phyloP scores from a whole-genome alignment of 73 alveolate species.

The Diophrys sp. region DNA sequence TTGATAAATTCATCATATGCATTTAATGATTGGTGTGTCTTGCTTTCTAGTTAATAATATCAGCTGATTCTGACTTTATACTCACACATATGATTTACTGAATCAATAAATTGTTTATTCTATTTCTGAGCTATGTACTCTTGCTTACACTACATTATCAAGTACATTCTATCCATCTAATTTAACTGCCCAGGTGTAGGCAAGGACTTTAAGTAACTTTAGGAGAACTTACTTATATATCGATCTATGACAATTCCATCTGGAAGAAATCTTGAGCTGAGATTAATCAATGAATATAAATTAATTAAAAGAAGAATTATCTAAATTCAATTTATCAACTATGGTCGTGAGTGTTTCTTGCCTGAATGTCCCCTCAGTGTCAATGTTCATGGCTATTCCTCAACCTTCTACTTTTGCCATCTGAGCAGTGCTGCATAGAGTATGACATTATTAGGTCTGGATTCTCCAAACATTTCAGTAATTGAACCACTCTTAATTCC shows the following conservation, averaged over 20 bases:
- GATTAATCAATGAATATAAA: too few relatives aligned
- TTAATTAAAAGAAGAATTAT: too few relatives aligned
- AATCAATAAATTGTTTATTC: conserved; percentile 77
- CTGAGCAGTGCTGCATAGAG: conserved; percentile 91
- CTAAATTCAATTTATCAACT: conserved; percentile 88
- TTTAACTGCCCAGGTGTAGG: too few relatives aligned
- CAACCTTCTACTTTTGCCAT: conserved; percentile 89
- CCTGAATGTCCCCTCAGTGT: conserved; percentile 97
- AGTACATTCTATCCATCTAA: conserved; percentile 91
- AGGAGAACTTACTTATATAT: too few relatives aligned
- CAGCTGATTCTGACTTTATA: too few relatives aligned
- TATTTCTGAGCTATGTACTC: conserved; percentile 98
- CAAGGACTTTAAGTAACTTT: too few relatives aligned
- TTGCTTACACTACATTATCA: conserved; percentile 96
- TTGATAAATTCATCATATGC: too few relatives aligned
- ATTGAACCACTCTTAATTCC: conserved; percentile 94
- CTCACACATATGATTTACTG: conserved; percentile 93
- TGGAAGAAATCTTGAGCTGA: conserved; percentile 71
- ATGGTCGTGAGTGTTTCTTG: conserved; percentile 92
- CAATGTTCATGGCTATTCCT: conserved; percentile 95
- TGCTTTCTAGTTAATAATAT: too few relatives aligned
- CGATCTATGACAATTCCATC: conserved; percentile 85
- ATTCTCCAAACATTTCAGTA: conserved; percentile 98
- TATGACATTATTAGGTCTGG: conserved; percentile 93
- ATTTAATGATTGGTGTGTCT: too few relatives aligned